Percentiles rank a stretch among this genome's conserved stretches.
Conservation (phyloP, 352 stramenopile species). For the Pythium insidiosum region DNA sequence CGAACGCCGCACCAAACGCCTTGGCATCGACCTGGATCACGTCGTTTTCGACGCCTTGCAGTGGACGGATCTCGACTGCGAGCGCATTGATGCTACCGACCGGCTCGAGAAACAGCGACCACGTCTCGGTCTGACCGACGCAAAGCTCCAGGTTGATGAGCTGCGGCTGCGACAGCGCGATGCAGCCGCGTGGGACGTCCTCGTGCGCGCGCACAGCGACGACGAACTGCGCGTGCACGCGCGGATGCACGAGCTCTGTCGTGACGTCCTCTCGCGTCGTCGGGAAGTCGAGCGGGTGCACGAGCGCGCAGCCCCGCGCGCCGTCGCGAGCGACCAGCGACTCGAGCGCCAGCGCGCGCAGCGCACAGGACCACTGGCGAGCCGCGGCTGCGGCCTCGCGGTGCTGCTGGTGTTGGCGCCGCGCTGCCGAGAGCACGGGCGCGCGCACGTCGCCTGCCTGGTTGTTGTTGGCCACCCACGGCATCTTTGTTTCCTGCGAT, state of each 20-base stretch:
- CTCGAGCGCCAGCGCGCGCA: conserved; percentile 39
- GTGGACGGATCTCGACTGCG: conserved; percentile 62
- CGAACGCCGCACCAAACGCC: conserved; percentile 46
- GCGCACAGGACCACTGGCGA: conserved; percentile 22
- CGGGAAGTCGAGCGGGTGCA: conserved; percentile 62
- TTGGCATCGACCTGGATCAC: conserved; percentile 34
- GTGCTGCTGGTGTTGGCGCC: conserved; percentile 39
- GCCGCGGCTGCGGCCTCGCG: conserved; percentile 6
- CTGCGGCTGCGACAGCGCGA: conserved; percentile 54
- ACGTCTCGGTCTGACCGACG: conserved; percentile 56
- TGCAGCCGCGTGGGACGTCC: conserved; percentile 30
- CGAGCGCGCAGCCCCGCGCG: conserved; percentile 39
- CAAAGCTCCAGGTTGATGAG: conserved; percentile 81
- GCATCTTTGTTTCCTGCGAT: conserved; percentile 31
- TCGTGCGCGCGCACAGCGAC: conserved; percentile 34
- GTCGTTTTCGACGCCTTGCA: conserved; percentile 19
- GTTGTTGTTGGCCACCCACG: conserved; percentile 84
- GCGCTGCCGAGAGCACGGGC: conserved; percentile 48
- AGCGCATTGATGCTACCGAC: conserved; percentile 32
- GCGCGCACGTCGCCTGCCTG: conserved; percentile 70
- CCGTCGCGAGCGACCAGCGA: conserved; percentile 7
- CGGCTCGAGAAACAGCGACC: conserved; percentile 63
- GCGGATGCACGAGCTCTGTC: conserved; percentile 43
- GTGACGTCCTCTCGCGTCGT: not conserved
- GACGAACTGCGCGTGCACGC: conserved; percentile 73